Conservation (phyloP, 2,329 filamentous ascomycete species). For the Calonectria honghensis region DNA sequence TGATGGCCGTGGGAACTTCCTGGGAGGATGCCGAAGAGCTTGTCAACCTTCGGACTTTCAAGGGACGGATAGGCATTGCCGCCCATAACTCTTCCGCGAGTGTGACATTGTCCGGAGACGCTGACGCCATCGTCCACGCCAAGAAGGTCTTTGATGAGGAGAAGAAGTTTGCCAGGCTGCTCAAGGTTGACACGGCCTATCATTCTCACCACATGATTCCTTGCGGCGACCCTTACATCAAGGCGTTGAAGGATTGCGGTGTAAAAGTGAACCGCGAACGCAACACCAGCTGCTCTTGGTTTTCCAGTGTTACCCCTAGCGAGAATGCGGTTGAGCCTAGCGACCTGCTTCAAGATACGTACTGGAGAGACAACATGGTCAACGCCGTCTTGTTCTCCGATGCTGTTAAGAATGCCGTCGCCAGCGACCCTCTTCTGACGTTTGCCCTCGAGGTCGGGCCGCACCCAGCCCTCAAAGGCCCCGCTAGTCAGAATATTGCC, state of each 20-base stretch:
- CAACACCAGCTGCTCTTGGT: slow-evolving; percentile 38
- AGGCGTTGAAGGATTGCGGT: slow-evolving; percentile 19
- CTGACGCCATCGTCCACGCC: slow-evolving; percentile 51
- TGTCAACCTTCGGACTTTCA: slow-evolving; percentile 11
- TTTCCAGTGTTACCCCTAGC: slow-evolving; percentile 56
- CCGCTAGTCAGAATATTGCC: slow-evolving; percentile 63
- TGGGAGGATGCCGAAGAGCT: slow-evolving; percentile 44
- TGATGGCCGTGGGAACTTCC: slow-evolving; percentile 53
- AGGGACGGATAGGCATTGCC: slow-evolving; percentile 53
- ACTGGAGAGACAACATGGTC: slow-evolving; percentile 55
- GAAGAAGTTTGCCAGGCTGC: slow-evolving; percentile 50
- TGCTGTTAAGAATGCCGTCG: slow-evolving; percentile 41
- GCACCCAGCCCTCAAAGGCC: slow-evolving; percentile 68
- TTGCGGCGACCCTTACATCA: slow-evolving; percentile 45
- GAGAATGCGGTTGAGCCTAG: slow-evolving; percentile 23
- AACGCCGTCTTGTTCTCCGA: slow-evolving; percentile 50
- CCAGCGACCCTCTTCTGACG: slow-evolving; percentile 12
- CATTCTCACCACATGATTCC: slow-evolving; percentile 69
- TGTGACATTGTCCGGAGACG: slow-evolving; percentile 58
- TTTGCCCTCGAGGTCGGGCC: slow-evolving; percentile 65
- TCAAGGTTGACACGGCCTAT: slow-evolving; percentile 68
- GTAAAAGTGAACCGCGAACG: neutral
- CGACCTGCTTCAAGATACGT: slow-evolving; percentile 26
- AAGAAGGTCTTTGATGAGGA: slow-evolving; percentile 45
- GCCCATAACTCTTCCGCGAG: slow-evolving; percentile 51